Base-by-base conservation (phyloP, 139 green algal genomes). In the Limnomonas spitsbergensis region DNA sequence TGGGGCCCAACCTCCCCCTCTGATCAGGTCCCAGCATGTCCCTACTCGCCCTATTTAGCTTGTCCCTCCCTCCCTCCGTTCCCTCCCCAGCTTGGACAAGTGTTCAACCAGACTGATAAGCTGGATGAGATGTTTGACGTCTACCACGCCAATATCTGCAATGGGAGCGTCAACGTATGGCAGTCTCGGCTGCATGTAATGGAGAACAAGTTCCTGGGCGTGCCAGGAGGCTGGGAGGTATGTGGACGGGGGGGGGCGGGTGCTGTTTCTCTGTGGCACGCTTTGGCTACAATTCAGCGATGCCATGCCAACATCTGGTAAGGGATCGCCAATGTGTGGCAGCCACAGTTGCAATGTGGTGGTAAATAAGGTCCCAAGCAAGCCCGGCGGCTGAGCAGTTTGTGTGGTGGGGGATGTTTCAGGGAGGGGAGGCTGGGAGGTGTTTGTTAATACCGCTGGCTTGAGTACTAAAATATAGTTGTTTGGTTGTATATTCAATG, bases 181-280 rank as follows among this genome's bases (percentile, higher is more conserved):
- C 32, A 24, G n/a, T 27, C 68, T 31, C 39, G 6, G 20, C 68
- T 74, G 7, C 4, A 39, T 20, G 68, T 74, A 3, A 6, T 39
- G 3, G 68, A 74, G 36, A 74, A 74, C 68, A 40, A 39, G 20
- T 74, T 74, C 68, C 32, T 74, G 4, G 68, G 68, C 4, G 68
- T 74, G 35, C 68, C 68, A 20, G 68, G 68, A 40, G 68, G 68
- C 20, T 74, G 68, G 68, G 4, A 74, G 68, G 68, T 74, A 20
- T n/a, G n/a, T n/a, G n/a, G n/a, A n/a, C n/a, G n/a, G n/a, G n/a
- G n/a, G n/a, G n/a, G n/a, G n/a, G n/a, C n/a, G n/a, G n/a, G n/a
- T n/a, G n/a, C n/a, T n/a, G n/a, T n/a, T n/a, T n/a, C n/a, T n/a
- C n/a, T n/a, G n/a, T n/a, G n/a, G n/a, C n/a, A n/a, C n/a, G n/a